phyloP scores from a whole-genome alignment of 176 grass and related monocot species.

The Raddia distichophylla region DNA sequence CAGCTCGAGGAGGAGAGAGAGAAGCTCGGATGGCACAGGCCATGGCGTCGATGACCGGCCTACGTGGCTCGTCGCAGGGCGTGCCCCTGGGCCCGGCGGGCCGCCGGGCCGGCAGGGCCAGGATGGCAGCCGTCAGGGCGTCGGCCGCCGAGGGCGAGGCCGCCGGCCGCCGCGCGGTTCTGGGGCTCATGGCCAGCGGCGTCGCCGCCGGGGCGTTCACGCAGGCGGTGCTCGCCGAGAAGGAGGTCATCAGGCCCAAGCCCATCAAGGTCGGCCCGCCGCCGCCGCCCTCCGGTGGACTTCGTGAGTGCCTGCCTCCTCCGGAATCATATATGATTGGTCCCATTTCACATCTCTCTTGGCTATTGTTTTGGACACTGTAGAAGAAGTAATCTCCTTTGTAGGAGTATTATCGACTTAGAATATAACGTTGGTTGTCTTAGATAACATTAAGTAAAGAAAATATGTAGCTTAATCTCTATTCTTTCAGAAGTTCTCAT shows the following conservation, averaged over 20 bases:
- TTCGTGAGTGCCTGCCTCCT: conserved; percentile 64
- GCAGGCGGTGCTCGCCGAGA: conserved; percentile 54
- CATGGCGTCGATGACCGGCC: conserved; percentile 95
- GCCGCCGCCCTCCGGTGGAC: conserved; percentile 75
- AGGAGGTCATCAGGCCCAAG: background rate
- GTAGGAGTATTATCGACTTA: too few relatives aligned
- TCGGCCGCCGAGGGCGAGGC: conserved; percentile 49
- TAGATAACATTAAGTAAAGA: too few relatives aligned
- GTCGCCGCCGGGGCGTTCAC: conserved; percentile 56
- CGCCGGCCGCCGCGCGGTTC: conserved; percentile 61
- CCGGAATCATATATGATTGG: too few relatives aligned
- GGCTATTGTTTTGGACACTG: too few relatives aligned
- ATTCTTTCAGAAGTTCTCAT: background rate
- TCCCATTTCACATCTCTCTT: too few relatives aligned
- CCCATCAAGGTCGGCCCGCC: conserved; percentile 58
- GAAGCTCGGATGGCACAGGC: conserved; percentile 68
- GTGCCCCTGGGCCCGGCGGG: conserved; percentile 41
- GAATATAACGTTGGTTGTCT: too few relatives aligned
- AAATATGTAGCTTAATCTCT: background rate
- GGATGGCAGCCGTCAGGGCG: conserved; percentile 50
- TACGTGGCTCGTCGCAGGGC: conserved; percentile 57
- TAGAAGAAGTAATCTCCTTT: too few relatives aligned
- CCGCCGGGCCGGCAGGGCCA: conserved; percentile 44
- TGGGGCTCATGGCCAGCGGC: conserved; percentile 74
- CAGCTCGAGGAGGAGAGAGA: background rate